Evolutionary conservation across 2,329 filamentous ascomycete genomes (phyloP).

Genomic region (Pezizomycotina sp.): DNA sequence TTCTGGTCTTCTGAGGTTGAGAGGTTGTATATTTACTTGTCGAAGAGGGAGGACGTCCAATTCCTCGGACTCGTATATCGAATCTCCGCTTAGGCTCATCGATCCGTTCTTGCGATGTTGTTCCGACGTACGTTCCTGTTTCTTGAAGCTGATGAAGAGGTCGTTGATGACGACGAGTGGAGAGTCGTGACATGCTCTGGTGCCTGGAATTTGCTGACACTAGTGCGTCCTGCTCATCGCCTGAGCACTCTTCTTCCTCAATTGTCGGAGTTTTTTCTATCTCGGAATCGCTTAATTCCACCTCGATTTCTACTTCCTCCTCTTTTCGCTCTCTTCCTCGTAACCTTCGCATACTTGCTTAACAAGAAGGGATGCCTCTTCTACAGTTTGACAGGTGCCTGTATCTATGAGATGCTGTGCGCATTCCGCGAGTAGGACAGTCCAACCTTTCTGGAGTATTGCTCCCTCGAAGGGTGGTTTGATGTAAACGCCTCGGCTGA

Average conservation of each 20-base stretch:
- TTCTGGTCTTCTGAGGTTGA: too few relatives aligned
- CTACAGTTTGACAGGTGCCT: conserved; percentile 6
- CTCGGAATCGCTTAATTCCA: conserved; percentile 18
- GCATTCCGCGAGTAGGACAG: conserved; percentile 14
- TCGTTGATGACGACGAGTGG: conserved; percentile 16
- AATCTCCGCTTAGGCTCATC: conserved; percentile 14
- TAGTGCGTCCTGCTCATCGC: too few relatives aligned
- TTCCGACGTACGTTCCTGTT: conserved; percentile 14
- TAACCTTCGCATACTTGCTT: conserved; percentile 17
- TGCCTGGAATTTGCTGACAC: too few relatives aligned
- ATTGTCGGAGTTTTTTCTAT: conserved; percentile 18
- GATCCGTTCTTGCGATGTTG: too few relatives aligned
- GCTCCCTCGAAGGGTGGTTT: conserved; percentile 18
- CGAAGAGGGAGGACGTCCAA: conserved; percentile 14
- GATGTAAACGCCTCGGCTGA: conserved; percentile 17
- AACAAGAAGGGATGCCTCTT: conserved; percentile 13
- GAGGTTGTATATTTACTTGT: too few relatives aligned
- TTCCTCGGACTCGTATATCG: conserved; percentile 17
- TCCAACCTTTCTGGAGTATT: conserved; percentile 18
- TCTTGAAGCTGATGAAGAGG: conserved; percentile 15
- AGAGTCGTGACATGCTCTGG: conserved; percentile 11
- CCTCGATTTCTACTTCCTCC: conserved; percentile 16
- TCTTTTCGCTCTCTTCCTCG: conserved; percentile 15
- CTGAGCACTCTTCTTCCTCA: too few relatives aligned
- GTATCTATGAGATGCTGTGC: conserved; percentile 12